Percentiles rank a stretch among this genome's conserved stretches.
These are phyloP conservation scores for Candida boidinii DNA, from an alignment of 805 yeast species.

Conservation along the genomic window DNA sequence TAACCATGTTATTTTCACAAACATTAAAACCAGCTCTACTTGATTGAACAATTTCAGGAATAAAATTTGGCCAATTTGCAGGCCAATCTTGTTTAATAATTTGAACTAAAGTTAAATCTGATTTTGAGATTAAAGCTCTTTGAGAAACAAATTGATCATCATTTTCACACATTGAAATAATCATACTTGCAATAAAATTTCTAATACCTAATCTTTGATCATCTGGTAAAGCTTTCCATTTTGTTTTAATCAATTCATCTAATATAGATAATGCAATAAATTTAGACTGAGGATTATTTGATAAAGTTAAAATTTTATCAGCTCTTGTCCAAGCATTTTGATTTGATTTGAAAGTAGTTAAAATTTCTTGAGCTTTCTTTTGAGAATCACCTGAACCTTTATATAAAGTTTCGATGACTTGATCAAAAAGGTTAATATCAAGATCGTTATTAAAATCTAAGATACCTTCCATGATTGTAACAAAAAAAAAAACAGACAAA, in stretches of 20 bases:
- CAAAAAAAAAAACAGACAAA: too few species aligned
- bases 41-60: constrained; percentile 84
- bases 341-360: constrained; percentile 82
- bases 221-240: constrained; percentile 89
- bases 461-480: constrained; percentile 86
- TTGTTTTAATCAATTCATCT: constrained; percentile 81
- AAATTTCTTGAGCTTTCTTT: constrained; percentile 59
- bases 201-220: constrained; percentile 90
- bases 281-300: constrained; percentile 79
- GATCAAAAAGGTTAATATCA: constrained; percentile 73
- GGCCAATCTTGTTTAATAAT: constrained; percentile 99
- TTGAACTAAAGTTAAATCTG: constrained; percentile 89
- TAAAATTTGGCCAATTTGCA: constrained; percentile 93
- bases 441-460: constrained; percentile 81
- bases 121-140: constrained; percentile 82
- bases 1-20: constrained; percentile 96
- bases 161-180: constrained; percentile 82
- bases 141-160: constrained; percentile 62
- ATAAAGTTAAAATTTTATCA: constrained; percentile 75
- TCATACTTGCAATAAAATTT: constrained; percentile 89
- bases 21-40: constrained; percentile 83
- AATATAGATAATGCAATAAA: constrained; percentile 85
- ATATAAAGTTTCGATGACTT: constrained; percentile 78
- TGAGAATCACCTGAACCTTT: constrained; percentile 70
- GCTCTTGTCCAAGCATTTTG: constrained; percentile 95